Base-by-base conservation (phyloP, 331 rosid genomes). In the Malus hybrid region DNA sequence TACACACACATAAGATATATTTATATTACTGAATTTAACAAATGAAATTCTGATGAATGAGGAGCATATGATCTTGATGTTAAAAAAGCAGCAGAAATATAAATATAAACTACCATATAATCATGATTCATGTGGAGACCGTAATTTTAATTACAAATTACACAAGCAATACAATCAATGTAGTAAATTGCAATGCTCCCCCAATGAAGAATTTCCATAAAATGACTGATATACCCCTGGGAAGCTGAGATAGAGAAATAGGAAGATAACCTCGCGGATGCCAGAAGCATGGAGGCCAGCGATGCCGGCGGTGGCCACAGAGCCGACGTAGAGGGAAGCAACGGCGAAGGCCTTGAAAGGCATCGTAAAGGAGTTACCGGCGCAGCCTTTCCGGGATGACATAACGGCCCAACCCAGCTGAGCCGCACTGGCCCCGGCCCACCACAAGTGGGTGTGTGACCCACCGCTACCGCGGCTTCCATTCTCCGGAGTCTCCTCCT, bases 241-340 rank as follows among this genome's bases (percentile, higher is more conserved):
- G 65, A 11, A 20, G 7, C 55, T 33, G 62, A 46, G 56, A 66
- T 10, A 27, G 44, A 7, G n/a, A 33, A 50, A 61, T 20, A 14
- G 42, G 22, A 16, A 62, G 6, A 46, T 16, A 63, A 90, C 99
- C 91, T 85, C 77, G 80, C 79, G 84, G 73, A 94, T 85, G 42
- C 91, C 93, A 20, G 84, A 81, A 29, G 86, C 61, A 18, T 84
- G 90, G 74, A 92, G 88, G 75, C 76, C 70, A 10, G 89, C 77
- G 9, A 86, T 1, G 81, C 89, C 66, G 55, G 96, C 85, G 29
- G 95, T 80, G 83, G 97, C 91, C 19, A 84, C 76, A 36, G 84
- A 83, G 27, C 96, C 90, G 67, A 94, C 83, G 81, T 90, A 85
- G 83, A 94, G 97, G 67, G 99, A 91, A 18, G 97, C 97, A 61